Percentiles rank a stretch among this genome's conserved stretches.
These are phyloP conservation scores for Tuber aestivum DNA, from an alignment of 495 filamentous ascomycete genomes.

Conservation along the genomic window DNA sequence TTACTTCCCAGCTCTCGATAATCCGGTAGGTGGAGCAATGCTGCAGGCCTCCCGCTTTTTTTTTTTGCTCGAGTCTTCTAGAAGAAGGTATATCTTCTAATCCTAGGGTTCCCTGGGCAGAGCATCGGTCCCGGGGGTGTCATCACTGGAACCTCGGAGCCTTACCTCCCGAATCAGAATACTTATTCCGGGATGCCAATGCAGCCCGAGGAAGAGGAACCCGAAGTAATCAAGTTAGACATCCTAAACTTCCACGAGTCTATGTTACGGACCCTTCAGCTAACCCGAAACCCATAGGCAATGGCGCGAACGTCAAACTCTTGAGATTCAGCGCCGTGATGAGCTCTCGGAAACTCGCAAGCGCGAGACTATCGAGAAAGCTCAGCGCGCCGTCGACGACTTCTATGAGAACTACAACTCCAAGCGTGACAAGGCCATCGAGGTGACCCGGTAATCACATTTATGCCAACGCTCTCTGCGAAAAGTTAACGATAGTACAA, in stretches of 20 bases:
- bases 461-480: neutral
- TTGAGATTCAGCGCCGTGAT: constrained; percentile 81
- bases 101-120: constrained; percentile 46
- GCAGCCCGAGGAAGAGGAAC: constrained; percentile 64
- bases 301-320: constrained; percentile 87
- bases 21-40: constrained; percentile 59
- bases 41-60: neutral
- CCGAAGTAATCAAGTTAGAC: constrained; percentile 69
- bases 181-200: constrained; percentile 47
- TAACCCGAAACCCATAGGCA: constrained; percentile 46
- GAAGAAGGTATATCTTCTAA: constrained; percentile 12
- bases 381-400: constrained; percentile 85
- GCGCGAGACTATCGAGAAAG: constrained; percentile 71
- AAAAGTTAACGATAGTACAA: constrained; percentile 9
- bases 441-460: constrained; percentile 57
- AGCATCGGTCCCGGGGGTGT: constrained; percentile 77
- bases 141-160: constrained; percentile 70
- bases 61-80: neutral
- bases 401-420: constrained; percentile 99
- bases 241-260: neutral
- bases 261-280: constrained; percentile 12
- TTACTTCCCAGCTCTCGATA: constrained; percentile 51
- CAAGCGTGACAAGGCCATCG: constrained; percentile 85
- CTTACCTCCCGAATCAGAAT: constrained; percentile 65
- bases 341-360: constrained; percentile 79